These are phyloP conservation scores for Backusella luteola DNA, from an alignment of 192 early-diverging fungal species.

Conservation along the genomic window DNA sequence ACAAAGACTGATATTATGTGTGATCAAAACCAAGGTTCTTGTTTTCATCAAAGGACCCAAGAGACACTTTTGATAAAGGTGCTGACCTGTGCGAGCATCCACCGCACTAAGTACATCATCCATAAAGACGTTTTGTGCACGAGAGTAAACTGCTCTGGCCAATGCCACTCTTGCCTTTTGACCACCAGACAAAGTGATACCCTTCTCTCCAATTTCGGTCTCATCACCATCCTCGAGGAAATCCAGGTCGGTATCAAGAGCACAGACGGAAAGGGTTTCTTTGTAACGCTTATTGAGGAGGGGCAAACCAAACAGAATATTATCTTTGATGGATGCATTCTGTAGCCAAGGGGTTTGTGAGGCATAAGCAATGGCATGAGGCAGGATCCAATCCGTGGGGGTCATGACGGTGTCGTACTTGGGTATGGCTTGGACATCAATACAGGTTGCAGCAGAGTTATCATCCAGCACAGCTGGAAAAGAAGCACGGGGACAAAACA, in stretches of 20 bases:
- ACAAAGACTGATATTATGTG: constrained; percentile 71
- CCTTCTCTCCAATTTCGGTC: constrained; percentile 81
- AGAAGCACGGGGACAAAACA: constrained; percentile 31
- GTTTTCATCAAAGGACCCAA: constrained; percentile 68
- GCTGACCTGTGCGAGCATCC: constrained; percentile 76
- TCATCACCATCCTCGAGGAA: constrained; percentile 80
- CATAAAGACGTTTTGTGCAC: constrained; percentile 63
- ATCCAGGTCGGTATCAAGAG: constrained; percentile 74
- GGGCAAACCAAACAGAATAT: constrained; percentile 55
- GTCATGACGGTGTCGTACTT: neutral
- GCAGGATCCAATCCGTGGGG: constrained; percentile 26
- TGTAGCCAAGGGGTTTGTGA: constrained; percentile 69
- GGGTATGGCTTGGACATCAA: neutral
- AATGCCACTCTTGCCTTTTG: constrained; percentile 87
- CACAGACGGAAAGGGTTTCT: constrained; percentile 57
- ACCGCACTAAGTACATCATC: constrained; percentile 92
- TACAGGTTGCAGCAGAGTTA: neutral
- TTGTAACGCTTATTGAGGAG: constrained; percentile 22
- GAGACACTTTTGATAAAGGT: constrained; percentile 76
- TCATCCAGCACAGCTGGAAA: neutral
- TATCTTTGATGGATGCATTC: constrained; percentile 73
- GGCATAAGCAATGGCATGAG: constrained; percentile 69
- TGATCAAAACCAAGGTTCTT: constrained; percentile 82
- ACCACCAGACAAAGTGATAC: constrained; percentile 81
- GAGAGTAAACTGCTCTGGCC: constrained; percentile 82